Conservation (phyloP, 805 yeast genomes). For the Hyphopichia homilentoma region DNA sequence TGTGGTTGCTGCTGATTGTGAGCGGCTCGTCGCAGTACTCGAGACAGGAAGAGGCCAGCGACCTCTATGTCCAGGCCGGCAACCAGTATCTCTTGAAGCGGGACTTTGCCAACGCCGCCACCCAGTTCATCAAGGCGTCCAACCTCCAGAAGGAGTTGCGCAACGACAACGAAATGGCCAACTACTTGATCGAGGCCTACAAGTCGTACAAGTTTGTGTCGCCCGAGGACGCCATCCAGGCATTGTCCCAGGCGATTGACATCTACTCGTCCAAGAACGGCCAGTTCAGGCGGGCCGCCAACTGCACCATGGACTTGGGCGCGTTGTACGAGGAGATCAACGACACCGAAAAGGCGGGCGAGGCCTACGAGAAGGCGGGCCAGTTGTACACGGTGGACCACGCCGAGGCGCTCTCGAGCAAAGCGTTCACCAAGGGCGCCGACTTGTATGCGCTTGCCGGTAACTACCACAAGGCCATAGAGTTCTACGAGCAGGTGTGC, state of each 20-base stretch:
- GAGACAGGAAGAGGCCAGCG: constrained; percentile 88
- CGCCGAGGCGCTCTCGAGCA: constrained; percentile 85
- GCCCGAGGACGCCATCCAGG: constrained; percentile 73
- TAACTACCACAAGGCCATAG: constrained; percentile 73
- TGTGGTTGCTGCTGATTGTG: constrained; percentile 63
- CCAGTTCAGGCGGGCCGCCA: constrained; percentile 95
- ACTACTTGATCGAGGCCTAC: constrained; percentile 83
- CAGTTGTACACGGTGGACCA: constrained; percentile 95
- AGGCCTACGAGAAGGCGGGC: constrained; percentile 86
- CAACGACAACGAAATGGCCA: constrained; percentile 87
- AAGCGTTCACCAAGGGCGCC: constrained; percentile 85
- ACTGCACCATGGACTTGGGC: constrained; percentile 87
- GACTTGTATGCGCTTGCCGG: constrained; percentile 72
- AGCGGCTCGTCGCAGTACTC: constrained; percentile 61
- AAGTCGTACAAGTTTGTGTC: constrained; percentile 76
- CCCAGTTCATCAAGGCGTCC: constrained; percentile 83
- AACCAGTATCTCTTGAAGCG: constrained; percentile 77
- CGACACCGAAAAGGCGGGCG: constrained; percentile 65
- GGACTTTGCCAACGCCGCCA: constrained; percentile 72
- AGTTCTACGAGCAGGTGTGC: constrained; percentile 73
- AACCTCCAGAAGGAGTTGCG: constrained; percentile 69
- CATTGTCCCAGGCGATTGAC: constrained; percentile 72
- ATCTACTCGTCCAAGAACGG: constrained; percentile 81
- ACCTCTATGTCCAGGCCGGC: constrained; percentile 89
- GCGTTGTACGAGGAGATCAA: constrained; percentile 73